Evolutionary conservation across 2,329 filamentous ascomycete genomes (phyloP).

Genomic region (Aspergillus glaucus): DNA sequence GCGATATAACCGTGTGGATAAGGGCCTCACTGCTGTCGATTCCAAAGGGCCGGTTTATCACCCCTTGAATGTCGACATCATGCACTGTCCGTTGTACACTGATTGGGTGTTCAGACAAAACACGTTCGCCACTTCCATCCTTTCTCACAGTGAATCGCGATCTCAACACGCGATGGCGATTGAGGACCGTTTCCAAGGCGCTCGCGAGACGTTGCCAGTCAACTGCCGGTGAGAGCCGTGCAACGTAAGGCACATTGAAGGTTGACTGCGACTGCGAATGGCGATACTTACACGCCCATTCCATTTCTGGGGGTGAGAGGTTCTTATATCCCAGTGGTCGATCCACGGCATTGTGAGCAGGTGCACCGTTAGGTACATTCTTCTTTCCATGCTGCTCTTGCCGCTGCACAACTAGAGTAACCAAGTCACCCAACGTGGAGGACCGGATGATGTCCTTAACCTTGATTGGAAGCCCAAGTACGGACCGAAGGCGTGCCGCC

Average conservation of each 20-base stretch:
- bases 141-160: neutral
- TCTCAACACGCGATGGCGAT: slow-evolving; percentile 1
- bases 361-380: neutral
- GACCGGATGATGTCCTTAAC: neutral
- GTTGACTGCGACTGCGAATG: neutral
- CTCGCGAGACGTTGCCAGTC: slow-evolving; percentile 1
- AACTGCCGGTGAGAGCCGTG: neutral
- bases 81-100: neutral
- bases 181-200: neutral
- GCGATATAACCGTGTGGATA: slow-evolving; percentile 21
- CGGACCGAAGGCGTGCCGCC: slow-evolving; percentile 1
- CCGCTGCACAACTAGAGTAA: neutral
- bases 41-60: slow-evolving; percentile 15
- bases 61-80: slow-evolving; percentile 2
- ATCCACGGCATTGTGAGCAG: neutral
- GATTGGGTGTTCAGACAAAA: neutral
- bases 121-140: neutral
- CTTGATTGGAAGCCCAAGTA: neutral
- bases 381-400: neutral
- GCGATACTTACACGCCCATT: neutral
- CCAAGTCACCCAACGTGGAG: neutral
- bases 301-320: neutral
- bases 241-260: slow-evolving; percentile 4
- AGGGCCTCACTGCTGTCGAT: slow-evolving; percentile 12
- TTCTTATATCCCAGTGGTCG: neutral